Conservation (phyloP, 345 rosid species). For the Gossypium herbaceum region DNA sequence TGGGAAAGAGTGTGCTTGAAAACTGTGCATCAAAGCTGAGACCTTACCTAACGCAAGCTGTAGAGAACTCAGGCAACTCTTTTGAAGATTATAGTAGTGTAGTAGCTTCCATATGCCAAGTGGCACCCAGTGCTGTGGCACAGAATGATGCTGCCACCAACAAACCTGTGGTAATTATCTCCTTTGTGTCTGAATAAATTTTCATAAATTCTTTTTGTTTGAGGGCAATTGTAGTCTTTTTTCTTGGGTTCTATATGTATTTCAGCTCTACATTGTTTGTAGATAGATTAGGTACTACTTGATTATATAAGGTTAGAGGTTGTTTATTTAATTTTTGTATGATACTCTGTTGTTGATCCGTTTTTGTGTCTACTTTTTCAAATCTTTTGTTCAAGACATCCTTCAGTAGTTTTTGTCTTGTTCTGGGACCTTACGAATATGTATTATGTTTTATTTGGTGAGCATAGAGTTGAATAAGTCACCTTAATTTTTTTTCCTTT, state of each 20-base stretch:
- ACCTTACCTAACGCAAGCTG: conserved; percentile 58
- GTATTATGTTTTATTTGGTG: not conserved
- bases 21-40: conserved; percentile 66
- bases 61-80: conserved; percentile 48
- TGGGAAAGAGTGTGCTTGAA: conserved; percentile 69
- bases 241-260: conserved; percentile 2
- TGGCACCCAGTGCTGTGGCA: conserved; percentile 34
- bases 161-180: conserved; percentile 49
- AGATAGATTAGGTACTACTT: not conserved
- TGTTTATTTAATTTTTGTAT: not conserved
- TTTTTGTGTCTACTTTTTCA: not conserved
- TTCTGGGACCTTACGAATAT: not conserved
- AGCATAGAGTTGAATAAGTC: not conserved
- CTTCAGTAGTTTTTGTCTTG: not conserved
- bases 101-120: conserved; percentile 68
- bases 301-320: not conserved
- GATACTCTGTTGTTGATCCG: not conserved
- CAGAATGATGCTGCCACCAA: conserved; percentile 37
- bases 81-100: conserved; percentile 56
- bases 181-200: not conserved
- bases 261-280: not conserved
- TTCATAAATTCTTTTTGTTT: not conserved
- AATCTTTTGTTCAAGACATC: conserved; percentile 10
- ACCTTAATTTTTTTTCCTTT: conserved; percentile 11
- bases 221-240: not conserved